A percentile compares a stretch with the other conserved stretches of the same genome.
Conservation (phyloP, 768 basidiomycete species). For the Cystobasidium ongulense region DNA sequence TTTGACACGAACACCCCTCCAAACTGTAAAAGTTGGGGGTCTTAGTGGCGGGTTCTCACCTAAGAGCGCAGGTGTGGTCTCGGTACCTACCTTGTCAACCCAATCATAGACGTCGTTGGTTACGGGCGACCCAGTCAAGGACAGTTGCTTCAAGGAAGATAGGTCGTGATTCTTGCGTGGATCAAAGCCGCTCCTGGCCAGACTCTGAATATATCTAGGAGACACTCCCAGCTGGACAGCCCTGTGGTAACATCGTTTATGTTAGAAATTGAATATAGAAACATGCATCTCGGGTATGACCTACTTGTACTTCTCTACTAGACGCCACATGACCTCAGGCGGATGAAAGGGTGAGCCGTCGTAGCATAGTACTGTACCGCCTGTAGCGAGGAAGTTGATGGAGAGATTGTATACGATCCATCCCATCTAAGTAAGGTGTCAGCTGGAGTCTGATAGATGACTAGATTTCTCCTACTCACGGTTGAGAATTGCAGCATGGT, state of each 20-base stretch:
- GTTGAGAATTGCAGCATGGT: constrained; percentile 6
- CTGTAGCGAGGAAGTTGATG: constrained; percentile 18
- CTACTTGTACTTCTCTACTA: constrained; percentile 15
- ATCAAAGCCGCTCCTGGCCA: constrained; percentile 6
- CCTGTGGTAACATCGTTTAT: not conserved
- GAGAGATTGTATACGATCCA: constrained; percentile 26
- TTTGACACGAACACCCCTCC: not conserved
- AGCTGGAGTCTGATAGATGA: not conserved
- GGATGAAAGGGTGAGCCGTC: constrained; percentile 19
- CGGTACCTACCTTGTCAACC: not conserved
- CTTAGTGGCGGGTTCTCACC: not conserved
- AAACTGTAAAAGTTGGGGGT: not conserved
- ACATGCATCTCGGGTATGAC: not conserved
- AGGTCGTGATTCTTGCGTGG: not conserved
- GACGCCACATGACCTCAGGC: constrained; percentile 7
- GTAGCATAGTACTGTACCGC: constrained; percentile 10
- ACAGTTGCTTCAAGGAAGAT: constrained; percentile 16
- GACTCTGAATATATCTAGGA: constrained; percentile 8
- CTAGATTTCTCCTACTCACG: not conserved
- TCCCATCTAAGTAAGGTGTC: not conserved
- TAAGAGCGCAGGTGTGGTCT: not conserved
- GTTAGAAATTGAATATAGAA: not conserved
- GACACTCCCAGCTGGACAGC: constrained; percentile 1
- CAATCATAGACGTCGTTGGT: constrained; percentile 14
- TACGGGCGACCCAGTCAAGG: not conserved